Evolutionary conservation across 78 protist genomes (phyloP).

Genomic region (Isochrysis galbana): DNA sequence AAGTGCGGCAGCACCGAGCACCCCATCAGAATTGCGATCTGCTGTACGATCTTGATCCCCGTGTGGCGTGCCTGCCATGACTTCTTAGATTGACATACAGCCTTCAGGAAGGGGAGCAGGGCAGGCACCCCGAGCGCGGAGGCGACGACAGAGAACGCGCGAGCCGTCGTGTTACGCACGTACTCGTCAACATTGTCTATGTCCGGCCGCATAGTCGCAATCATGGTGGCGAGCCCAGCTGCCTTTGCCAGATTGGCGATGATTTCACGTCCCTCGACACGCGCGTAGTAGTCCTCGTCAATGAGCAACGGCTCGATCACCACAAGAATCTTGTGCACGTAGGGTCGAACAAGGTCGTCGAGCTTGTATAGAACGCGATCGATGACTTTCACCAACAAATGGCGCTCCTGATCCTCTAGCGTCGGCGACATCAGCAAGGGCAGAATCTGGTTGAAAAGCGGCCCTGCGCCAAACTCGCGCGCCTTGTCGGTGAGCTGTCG

Average conservation of each 20-base stretch:
- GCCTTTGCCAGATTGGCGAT: slow-evolving; percentile 97
- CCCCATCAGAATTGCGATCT: slow-evolving; percentile 96
- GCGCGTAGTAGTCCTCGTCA: slow-evolving; percentile 96
- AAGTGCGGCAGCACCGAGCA: slow-evolving; percentile 96
- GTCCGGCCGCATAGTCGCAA: slow-evolving; percentile 96
- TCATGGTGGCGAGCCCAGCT: slow-evolving; percentile 98
- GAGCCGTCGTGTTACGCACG: slow-evolving; percentile 98
- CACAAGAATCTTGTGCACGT: slow-evolving; percentile 91
- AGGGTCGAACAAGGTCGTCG: slow-evolving; percentile 96
- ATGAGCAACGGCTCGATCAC: slow-evolving; percentile 97
- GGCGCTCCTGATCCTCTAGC: slow-evolving; percentile 98
- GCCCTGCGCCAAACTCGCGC: slow-evolving; percentile 94
- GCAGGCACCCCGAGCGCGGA: slow-evolving; percentile 95
- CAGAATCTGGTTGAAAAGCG: slow-evolving; percentile 90
- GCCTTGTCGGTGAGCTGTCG: slow-evolving; percentile 94
- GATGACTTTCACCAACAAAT: slow-evolving; percentile 96
- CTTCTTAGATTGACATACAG: slow-evolving; percentile 92
- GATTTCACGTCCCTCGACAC: slow-evolving; percentile 97
- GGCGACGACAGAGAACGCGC: slow-evolving; percentile 98
- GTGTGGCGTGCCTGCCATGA: slow-evolving; percentile 98
- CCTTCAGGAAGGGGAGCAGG: slow-evolving; percentile 94
- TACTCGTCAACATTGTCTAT: slow-evolving; percentile 86
- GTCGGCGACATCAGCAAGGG: slow-evolving; percentile 93
- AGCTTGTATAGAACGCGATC: slow-evolving; percentile 94
- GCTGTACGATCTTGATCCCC: slow-evolving; percentile 94